Evolutionary conservation across 2,329 filamentous ascomycete species (phyloP), one percentile per base, ranked within the genome.

Genomic region (Fusarium gaditjirri): DNA sequence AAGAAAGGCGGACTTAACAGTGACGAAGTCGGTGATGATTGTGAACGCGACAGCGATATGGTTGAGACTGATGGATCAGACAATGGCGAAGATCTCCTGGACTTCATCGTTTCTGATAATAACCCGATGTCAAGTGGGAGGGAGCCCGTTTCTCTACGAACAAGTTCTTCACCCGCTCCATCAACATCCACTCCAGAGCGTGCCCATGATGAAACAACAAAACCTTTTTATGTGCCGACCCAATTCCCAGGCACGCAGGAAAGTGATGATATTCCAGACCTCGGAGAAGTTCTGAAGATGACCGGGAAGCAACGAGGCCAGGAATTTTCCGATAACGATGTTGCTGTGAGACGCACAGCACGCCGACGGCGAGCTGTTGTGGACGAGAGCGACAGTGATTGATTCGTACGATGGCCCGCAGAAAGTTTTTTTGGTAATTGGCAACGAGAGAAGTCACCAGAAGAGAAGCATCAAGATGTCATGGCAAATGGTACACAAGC

Each of bases 31-130:
- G 87, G 86, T 21, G 86, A 88, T 65, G 86, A 88, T 65, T 87
- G 86, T 71, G 84, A 82, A 59, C 80, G 84, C 27, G 84, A 85
- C 19, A 86, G 85, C 70, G 85, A 87, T 68, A 70, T 84, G 61
- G 77, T 84, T 64, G 83, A 84, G 54, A 83, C 81, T 23, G 83
- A 85, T 68, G 85, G 83, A 19, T 86, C 84, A 0, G 86, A 88
- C 63, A 81, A 83, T 64, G 85, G 84, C 17, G 82, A 80, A 47
- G 87, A 89, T 70, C 78, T 89, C 19, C 62, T 88, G 73, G 82
- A 89, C 81, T 87, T 93, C 80, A 77, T 93, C 75, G 83, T 91
- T 76, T 78, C 83, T 71, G 79, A 90, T 79, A 79, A 90, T 65
- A 76, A 78, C 39, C 67, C 80, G 8, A 76, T 77, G 1, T 84